Evolutionary conservation across 306 rosid genomes (phyloP).

Genomic region (Corylus avellana): DNA sequence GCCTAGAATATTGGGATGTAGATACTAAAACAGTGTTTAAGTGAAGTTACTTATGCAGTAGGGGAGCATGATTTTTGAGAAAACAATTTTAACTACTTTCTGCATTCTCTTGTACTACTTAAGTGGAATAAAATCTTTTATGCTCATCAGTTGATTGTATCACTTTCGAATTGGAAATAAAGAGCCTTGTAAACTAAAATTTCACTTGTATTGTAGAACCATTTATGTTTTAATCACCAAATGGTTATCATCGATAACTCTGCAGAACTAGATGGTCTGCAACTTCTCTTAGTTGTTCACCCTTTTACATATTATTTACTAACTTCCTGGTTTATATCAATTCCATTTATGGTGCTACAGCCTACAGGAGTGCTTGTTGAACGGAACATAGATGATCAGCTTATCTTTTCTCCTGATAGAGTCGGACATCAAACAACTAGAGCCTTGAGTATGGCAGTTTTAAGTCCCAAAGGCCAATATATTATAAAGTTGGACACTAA

Average conservation of each 20-base stretch:
- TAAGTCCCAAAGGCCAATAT: slow-evolving; percentile 38
- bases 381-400: slow-evolving; percentile 56
- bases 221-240: not conserved
- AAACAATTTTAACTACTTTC: not conserved
- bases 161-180: not conserved
- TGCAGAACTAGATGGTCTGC: not conserved
- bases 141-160: not conserved
- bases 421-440: slow-evolving; percentile 25
- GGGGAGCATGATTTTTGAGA: not conserved
- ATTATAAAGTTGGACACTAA: slow-evolving; percentile 12
- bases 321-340: not conserved
- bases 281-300: not conserved
- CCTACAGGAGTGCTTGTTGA: slow-evolving; percentile 59
- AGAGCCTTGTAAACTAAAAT: not conserved
- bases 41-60: not conserved
- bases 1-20: not conserved
- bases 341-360: slow-evolving; percentile 48
- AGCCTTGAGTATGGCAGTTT: slow-evolving; percentile 15
- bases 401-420: slow-evolving; percentile 55
- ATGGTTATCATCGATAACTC: not conserved
- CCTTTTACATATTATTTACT: slow-evolving; percentile 10
- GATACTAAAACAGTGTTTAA: not conserved
- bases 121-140: not conserved
- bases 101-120: not conserved
- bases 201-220: not conserved